Percentiles rank a stretch among this genome's conserved stretches.
phyloP scores from a whole-genome alignment of 257 asterid species.

The Vinca minor region DNA sequence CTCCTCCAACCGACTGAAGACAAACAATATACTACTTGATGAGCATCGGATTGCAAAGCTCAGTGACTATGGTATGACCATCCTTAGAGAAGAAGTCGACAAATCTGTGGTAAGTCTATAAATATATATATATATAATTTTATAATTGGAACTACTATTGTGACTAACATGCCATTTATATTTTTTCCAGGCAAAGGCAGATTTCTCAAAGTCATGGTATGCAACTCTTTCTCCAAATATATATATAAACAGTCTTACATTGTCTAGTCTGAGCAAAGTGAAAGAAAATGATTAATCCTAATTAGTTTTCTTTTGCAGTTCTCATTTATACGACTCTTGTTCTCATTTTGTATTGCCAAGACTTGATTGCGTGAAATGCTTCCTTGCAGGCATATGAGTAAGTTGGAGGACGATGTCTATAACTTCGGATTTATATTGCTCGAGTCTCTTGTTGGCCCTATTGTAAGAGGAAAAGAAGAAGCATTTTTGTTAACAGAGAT shows the following conservation, averaged over 20 bases:
- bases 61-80: slow-evolving; percentile 65
- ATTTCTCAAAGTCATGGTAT: slow-evolving; percentile 48
- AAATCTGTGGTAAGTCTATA: slow-evolving; percentile 29
- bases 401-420: slow-evolving; percentile 56
- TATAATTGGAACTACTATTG: no score
- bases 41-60: slow-evolving; percentile 55
- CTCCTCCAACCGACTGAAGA: slow-evolving; percentile 45
- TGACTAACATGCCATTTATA: no score
- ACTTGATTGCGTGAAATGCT: no score
- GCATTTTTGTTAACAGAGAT: slow-evolving; percentile 50
- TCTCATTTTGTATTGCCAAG: no score
- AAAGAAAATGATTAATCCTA: no score
- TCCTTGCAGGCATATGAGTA: slow-evolving; percentile 54
- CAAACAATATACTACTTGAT: slow-evolving; percentile 46
- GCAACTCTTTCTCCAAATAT: no score
- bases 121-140: no score
- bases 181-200: slow-evolving; percentile 37
- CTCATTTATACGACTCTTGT: no score
- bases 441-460: slow-evolving; percentile 49
- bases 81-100: slow-evolving; percentile 42
- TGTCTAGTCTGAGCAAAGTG: no score
- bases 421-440: slow-evolving; percentile 55
- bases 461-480: slow-evolving; percentile 37
- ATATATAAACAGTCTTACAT: no score
- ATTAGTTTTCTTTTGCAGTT: no score